phyloP scores from a whole-genome alignment of 2,329 filamentous ascomycete species.

The Xylaria arbuscula region DNA sequence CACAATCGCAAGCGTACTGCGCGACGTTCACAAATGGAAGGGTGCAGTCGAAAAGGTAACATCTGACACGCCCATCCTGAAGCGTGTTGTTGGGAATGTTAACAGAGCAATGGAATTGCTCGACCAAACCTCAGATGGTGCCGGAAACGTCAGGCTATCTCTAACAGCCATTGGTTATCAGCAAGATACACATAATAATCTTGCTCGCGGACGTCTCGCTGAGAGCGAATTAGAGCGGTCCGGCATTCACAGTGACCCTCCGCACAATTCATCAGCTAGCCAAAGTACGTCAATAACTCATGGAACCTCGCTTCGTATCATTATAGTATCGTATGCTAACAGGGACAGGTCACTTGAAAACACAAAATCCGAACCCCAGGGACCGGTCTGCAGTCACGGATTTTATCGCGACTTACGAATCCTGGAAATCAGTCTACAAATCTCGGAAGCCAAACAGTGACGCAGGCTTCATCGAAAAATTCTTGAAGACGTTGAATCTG shows the following conservation, averaged over 20 bases:
- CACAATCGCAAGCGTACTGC: neutral
- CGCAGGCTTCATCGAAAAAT: slow-evolving; percentile 38
- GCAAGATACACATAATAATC: neutral
- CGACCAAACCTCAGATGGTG: neutral
- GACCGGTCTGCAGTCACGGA: slow-evolving; percentile 26
- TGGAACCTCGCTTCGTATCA: no score
- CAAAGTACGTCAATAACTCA: neutral
- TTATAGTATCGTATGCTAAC: slow-evolving; percentile 6
- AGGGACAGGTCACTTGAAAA: neutral
- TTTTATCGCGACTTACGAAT: slow-evolving; percentile 37
- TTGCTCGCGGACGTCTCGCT: neutral
- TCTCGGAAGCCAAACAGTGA: slow-evolving; percentile 37
- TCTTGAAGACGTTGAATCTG: slow-evolving; percentile 38
- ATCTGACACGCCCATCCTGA: neutral
- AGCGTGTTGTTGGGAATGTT: neutral
- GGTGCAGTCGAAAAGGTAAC: neutral
- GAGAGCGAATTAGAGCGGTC: neutral
- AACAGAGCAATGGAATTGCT: neutral
- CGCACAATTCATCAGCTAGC: neutral
- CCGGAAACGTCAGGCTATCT: neutral
- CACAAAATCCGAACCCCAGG: neutral
- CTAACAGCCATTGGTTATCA: neutral
- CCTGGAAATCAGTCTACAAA: slow-evolving; percentile 39
- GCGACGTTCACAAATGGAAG: slow-evolving; percentile 11
- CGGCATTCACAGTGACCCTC: neutral